Base-by-base conservation (phyloP, 2,329 filamentous ascomycete species). In the Colletotrichum tamarilloi region DNA sequence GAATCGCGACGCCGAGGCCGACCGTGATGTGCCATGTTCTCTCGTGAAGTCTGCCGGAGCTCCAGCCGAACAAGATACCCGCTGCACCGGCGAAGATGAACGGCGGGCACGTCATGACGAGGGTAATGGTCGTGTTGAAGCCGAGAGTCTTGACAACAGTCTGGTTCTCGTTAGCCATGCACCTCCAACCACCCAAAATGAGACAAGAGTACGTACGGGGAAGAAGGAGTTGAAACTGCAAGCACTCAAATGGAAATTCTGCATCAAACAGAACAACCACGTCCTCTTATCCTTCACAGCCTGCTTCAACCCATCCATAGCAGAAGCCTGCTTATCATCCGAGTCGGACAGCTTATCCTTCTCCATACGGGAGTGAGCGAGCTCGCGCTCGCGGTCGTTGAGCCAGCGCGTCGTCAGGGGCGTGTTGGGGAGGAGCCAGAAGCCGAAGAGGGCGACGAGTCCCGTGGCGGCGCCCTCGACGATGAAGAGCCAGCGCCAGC, bases 401-500 rank as follows among this genome's bases (percentile, higher is more conserved):
- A 89, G 82, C 79, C 87, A 87, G 8, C 79, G 78, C 0, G 85
- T 85, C 30, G 83, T 83, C 35, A 84, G 79, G 9, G 79, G 82
- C 64, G 80, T 82, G 74, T 82, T 81, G 9, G 83, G 85, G 19
- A 85, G 83, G 35, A 86, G 73, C 88, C 89, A 93, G 82, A 91
- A 92, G 5, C 87, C 89, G 1, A 84, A 80, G 4, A 92, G 76
- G 1, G 90, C 92, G n/a, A 92, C 85, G 1, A 92, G 2, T 4
- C 92, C 85, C 0, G 91, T 93, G 0, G 86, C 84, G 4, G 92
- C 82, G 1, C 92, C 92, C 82, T 91, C 87, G 52, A 90, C 82
- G 62, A 90, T 84, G 74, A 87, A 87, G 30, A 87, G 85, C 88
- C 89, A 92, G 6, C 90, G 85, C 92, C 92, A 94, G 4, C 92